A percentile compares a stretch with the other conserved stretches of the same genome.
phyloP scores from a whole-genome alignment of 106 monocot genomes.

The Allium cepa region DNA sequence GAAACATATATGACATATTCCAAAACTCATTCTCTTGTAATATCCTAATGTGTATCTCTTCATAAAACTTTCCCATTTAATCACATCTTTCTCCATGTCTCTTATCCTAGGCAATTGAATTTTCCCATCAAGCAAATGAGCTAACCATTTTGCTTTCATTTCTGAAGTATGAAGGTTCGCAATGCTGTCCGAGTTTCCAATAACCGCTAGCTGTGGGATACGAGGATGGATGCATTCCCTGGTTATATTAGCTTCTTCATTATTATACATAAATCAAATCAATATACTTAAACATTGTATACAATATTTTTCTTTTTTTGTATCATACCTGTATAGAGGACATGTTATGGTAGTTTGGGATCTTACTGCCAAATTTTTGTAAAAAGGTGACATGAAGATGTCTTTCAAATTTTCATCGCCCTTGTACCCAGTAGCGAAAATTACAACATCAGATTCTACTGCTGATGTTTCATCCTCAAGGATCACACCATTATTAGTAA shows the following conservation, averaged over 20 bases:
- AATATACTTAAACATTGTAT: background rate
- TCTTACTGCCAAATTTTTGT: conserved; percentile 23
- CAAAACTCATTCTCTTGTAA: conserved; percentile 28
- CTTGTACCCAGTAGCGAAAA: conserved; percentile 64
- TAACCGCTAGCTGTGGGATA: conserved; percentile 64
- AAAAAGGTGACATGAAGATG: conserved; percentile 31
- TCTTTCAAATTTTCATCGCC: conserved; percentile 64
- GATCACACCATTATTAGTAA: conserved; percentile 44
- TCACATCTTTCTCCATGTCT: conserved; percentile 40
- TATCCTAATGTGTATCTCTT: conserved; percentile 12
- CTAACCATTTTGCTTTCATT: conserved; percentile 53
- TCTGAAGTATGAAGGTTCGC: conserved; percentile 52
- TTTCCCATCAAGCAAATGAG: conserved; percentile 42
- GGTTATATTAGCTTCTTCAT: background rate
- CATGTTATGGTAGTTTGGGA: conserved; percentile 21
- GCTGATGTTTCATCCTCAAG: conserved; percentile 21
- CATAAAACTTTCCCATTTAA: conserved; percentile 46
- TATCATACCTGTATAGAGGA: conserved; percentile 57
- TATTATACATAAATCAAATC: background rate
- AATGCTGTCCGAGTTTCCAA: conserved; percentile 56
- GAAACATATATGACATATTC: conserved; percentile 43
- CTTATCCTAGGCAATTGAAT: conserved; percentile 45
- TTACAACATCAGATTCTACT: conserved; percentile 41
- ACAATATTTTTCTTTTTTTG: too few relatives aligned
- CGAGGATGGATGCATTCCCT: conserved; percentile 67